Conservation (phyloP, 1,139 yeast species). For the Wickerhamiella pararugosa region DNA sequence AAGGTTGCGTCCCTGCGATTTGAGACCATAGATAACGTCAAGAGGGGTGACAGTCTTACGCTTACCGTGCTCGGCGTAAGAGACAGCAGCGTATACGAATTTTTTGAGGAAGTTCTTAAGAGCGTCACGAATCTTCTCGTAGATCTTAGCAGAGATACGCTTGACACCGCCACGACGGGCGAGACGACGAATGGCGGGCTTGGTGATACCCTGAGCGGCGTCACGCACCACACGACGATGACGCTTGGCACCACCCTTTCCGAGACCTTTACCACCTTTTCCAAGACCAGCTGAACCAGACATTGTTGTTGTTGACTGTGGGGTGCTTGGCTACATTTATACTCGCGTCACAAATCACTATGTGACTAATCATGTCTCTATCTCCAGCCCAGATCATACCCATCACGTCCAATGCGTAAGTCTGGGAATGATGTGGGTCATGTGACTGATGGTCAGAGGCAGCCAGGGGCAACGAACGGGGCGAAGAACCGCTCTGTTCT, state of each 20-base stretch:
- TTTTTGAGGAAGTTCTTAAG: constrained; percentile 91
- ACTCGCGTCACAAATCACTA: neutral
- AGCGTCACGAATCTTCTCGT: constrained; percentile 97
- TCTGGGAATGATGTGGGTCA: too few relatives aligned
- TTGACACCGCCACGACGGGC: constrained; percentile 99
- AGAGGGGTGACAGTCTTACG: constrained; percentile 98
- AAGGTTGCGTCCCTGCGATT: constrained; percentile 99
- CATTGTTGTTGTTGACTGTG: neutral
- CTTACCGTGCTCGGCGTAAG: constrained; percentile 99
- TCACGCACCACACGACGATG: constrained; percentile 99
- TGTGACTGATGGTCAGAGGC: too few relatives aligned
- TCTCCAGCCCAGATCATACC: too few relatives aligned
- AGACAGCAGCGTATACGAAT: constrained; percentile 97
- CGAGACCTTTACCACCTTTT: constrained; percentile 9
- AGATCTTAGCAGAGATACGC: constrained; percentile 97
- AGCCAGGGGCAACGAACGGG: too few relatives aligned
- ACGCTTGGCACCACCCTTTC: constrained; percentile 81
- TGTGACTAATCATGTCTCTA: too few relatives aligned
- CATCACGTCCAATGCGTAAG: too few relatives aligned
- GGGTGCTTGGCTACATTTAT: neutral
- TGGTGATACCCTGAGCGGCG: constrained; percentile 98
- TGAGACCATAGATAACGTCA: constrained; percentile 97
- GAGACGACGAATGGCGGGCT: constrained; percentile 99
- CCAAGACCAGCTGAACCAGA: constrained; percentile 6
- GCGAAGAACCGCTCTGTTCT: too few relatives aligned